Evolutionary conservation across 768 basidiomycete species (phyloP).

Genomic region (Kwoniella pini): DNA sequence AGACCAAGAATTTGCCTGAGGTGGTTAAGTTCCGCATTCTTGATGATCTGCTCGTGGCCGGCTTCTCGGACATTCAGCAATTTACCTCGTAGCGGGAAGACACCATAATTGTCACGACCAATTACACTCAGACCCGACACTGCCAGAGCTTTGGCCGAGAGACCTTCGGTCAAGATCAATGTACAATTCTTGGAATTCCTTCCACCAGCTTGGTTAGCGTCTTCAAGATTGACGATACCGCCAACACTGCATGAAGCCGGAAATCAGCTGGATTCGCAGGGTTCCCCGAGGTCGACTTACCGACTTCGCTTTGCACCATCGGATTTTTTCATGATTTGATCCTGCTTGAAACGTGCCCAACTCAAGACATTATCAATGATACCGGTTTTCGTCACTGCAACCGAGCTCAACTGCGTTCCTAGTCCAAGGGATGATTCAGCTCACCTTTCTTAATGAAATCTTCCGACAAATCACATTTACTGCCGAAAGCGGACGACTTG

Average conservation of each 20-base stretch:
- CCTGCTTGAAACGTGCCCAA: constrained; percentile 97
- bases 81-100: constrained; percentile 97
- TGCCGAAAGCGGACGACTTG: constrained; percentile 76
- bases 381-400: constrained; percentile 76
- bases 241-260: constrained; percentile 63
- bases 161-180: constrained; percentile 96
- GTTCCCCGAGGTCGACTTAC: constrained; percentile 56
- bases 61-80: constrained; percentile 96
- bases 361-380: constrained; percentile 89
- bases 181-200: constrained; percentile 78
- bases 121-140: constrained; percentile 92
- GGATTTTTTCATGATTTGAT: constrained; percentile 92
- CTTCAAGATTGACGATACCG: constrained; percentile 88
- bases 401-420: background rate
- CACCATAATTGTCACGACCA: constrained; percentile 94
- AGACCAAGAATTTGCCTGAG: constrained; percentile 98
- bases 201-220: constrained; percentile 96
- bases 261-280: background rate
- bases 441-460: constrained; percentile 95
- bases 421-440: constrained; percentile 22
- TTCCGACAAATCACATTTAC: constrained; percentile 77
- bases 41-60: constrained; percentile 91
- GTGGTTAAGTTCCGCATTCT: constrained; percentile 94
- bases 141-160: constrained; percentile 95
- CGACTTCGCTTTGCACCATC: constrained; percentile 87